Evolutionary conservation across 192 early-diverging fungal species (phyloP).

Genomic region (Coemansia sp.): DNA sequence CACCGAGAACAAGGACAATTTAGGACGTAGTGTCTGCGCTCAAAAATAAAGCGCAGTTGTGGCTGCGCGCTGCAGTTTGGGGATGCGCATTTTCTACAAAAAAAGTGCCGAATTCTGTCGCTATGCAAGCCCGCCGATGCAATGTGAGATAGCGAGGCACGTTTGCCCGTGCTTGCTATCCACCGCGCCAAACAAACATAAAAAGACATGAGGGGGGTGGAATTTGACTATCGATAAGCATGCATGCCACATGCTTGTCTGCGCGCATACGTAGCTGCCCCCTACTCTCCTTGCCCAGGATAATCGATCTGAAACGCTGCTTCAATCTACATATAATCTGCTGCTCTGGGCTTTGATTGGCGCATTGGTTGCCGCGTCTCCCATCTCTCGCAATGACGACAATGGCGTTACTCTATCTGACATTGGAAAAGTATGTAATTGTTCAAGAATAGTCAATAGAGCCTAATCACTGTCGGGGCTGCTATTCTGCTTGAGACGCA

Average conservation of each 20-base stretch:
- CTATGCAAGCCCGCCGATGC: neutral
- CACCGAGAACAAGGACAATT: neutral
- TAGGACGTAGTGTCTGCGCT: neutral
- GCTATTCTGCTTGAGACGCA: slow-evolving; percentile 3
- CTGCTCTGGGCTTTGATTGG: neutral
- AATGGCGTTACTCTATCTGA: neutral
- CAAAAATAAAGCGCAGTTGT: neutral
- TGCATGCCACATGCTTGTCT: neutral
- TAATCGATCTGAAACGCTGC: neutral
- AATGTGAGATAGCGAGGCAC: neutral
- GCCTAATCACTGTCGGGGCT: neutral
- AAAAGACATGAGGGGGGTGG: neutral
- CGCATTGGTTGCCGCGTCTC: neutral
- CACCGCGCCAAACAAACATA: neutral
- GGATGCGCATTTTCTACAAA: neutral
- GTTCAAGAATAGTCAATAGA: neutral
- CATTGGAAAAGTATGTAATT: neutral
- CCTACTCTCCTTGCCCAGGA: neutral
- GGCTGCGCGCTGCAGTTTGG: neutral
- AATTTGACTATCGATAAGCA: neutral
- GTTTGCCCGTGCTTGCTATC: neutral
- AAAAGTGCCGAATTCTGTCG: neutral
- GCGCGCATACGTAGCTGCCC: slow-evolving; percentile 1
- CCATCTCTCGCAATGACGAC: neutral
- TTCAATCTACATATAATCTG: neutral